These are phyloP conservation scores for Neonectria punicea DNA, from an alignment of 2,329 filamentous ascomycete species.

Conservation along the genomic window DNA sequence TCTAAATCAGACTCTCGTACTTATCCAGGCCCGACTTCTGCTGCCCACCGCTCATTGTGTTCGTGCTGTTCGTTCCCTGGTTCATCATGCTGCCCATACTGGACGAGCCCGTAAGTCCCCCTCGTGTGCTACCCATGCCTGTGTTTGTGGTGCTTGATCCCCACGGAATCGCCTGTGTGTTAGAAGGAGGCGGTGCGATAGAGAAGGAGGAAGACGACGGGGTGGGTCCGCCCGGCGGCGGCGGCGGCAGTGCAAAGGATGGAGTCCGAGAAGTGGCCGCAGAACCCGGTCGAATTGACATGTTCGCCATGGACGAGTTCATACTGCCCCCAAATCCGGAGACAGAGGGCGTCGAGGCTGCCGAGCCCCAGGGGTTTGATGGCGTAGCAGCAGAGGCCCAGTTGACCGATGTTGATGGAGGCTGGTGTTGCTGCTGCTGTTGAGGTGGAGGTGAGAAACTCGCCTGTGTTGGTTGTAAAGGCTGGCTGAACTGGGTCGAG, in stretches of 20 bases:
- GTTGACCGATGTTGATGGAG: conserved; percentile 57
- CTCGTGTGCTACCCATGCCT: conserved; percentile 6
- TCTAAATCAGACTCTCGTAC: conserved; percentile 73
- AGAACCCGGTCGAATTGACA: conserved; percentile 60
- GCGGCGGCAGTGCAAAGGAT: conserved; percentile 69
- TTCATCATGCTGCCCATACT: conserved; percentile 42
- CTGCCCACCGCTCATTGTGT: conserved; percentile 41
- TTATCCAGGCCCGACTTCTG: conserved; percentile 70
- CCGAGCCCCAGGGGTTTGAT: conserved; percentile 61
- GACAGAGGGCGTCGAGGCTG: conserved; percentile 43
- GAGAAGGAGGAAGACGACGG: conserved; percentile 55
- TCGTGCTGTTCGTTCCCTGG: conserved; percentile 40
- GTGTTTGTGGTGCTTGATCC: conserved; percentile 32
- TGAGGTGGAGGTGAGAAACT: conserved; percentile 43
- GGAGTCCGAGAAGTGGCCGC: conserved; percentile 49
- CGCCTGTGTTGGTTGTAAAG: conserved; percentile 59
- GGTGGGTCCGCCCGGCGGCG: conserved; percentile 56
- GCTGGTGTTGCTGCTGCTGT: conserved; percentile 32
- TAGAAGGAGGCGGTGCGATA: conserved; percentile 57
- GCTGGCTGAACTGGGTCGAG: conserved; percentile 71
- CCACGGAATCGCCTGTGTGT: conserved; percentile 39
- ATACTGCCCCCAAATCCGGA: conserved; percentile 51
- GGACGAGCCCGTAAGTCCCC: conserved; percentile 20
- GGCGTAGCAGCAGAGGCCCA: conserved; percentile 58
- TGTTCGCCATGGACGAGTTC: conserved; percentile 57